Conservation (phyloP, 2,329 filamentous ascomycete genomes). For the Claviceps maximensis region DNA sequence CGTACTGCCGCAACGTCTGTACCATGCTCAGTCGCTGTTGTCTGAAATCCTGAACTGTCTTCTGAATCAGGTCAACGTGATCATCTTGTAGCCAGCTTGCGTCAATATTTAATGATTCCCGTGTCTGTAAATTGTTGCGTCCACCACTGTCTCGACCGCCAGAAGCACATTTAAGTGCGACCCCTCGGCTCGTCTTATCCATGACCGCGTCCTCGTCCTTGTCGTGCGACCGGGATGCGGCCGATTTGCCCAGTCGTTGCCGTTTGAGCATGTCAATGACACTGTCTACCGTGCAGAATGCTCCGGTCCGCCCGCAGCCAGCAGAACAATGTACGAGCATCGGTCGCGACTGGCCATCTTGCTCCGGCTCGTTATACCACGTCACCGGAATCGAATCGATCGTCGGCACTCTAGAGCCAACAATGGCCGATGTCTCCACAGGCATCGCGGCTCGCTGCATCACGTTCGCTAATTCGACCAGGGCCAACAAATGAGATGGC, state of each 20-base stretch:
- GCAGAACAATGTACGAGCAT: constrained; percentile 92
- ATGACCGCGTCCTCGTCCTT: constrained; percentile 35
- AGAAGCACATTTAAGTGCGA: constrained; percentile 9
- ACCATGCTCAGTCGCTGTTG: constrained; percentile 90
- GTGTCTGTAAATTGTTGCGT: constrained; percentile 2
- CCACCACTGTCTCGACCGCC: constrained; percentile 7
- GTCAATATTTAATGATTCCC: constrained; percentile 20
- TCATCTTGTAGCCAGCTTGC: constrained; percentile 57
- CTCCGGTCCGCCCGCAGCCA: constrained; percentile 87
- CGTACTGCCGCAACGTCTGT: constrained; percentile 83
- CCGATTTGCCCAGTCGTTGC: constrained; percentile 39
- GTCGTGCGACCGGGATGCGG: constrained; percentile 10
- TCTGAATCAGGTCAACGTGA: constrained; percentile 65
- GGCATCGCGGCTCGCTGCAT: constrained; percentile 49
- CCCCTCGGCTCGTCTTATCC: constrained; percentile 18
- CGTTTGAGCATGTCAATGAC: constrained; percentile 94
- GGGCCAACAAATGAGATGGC: constrained; percentile 68
- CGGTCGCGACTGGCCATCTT: constrained; percentile 42
- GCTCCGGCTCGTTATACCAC: constrained; percentile 48
- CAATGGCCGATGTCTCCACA: constrained; percentile 28
- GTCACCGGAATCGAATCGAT: constrained; percentile 23
- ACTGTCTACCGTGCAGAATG: constrained; percentile 91
- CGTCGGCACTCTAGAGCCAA: constrained; percentile 16
- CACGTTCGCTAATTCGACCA: constrained; percentile 78
- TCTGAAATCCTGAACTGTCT: constrained; percentile 83